Evolutionary conservation across 2,329 filamentous ascomycete genomes (phyloP).

Genomic region (Ustulina deusta): DNA sequence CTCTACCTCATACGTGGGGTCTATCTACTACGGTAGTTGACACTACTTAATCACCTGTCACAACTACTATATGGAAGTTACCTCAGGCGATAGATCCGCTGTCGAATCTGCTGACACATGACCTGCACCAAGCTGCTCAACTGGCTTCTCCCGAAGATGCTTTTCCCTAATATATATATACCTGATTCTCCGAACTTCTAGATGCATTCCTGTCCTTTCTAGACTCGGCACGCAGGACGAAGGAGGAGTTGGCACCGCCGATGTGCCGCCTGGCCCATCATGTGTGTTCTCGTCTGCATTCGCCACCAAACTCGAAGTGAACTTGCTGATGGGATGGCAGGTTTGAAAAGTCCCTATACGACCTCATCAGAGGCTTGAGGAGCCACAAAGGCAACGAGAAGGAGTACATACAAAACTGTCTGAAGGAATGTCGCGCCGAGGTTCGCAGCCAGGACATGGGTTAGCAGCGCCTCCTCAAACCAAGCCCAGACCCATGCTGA

Average conservation of each 20-base stretch:
- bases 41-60: constrained; percentile 22
- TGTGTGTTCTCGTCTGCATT: constrained; percentile 42
- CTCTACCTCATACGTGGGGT: constrained; percentile 30
- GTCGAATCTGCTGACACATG: constrained; percentile 15
- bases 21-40: too few relatives aligned
- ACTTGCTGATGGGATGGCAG: constrained; percentile 61
- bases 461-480: constrained; percentile 56
- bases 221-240: constrained; percentile 28
- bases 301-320: not conserved
- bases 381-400: constrained; percentile 96
- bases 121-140: not conserved
- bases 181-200: constrained; percentile 38
- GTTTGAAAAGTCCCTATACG: constrained; percentile 99
- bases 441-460: constrained; percentile 94
- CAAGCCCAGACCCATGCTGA: constrained; percentile 11
- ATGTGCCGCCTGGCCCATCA: constrained; percentile 46
- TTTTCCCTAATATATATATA: constrained; percentile 27
- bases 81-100: constrained; percentile 7
- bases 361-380: constrained; percentile 95
- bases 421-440: constrained; percentile 95
- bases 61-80: not conserved
- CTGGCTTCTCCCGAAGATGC: constrained; percentile 36
- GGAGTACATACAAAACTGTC: constrained; percentile 91
- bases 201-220: constrained; percentile 34
- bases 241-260: constrained; percentile 40